A percentile compares a stretch with the other conserved stretches of the same genome.
These are phyloP conservation scores for Hyaloperonospora arabidopsidis DNA, from an alignment of 352 stramenopile species.

Conservation along the genomic window DNA sequence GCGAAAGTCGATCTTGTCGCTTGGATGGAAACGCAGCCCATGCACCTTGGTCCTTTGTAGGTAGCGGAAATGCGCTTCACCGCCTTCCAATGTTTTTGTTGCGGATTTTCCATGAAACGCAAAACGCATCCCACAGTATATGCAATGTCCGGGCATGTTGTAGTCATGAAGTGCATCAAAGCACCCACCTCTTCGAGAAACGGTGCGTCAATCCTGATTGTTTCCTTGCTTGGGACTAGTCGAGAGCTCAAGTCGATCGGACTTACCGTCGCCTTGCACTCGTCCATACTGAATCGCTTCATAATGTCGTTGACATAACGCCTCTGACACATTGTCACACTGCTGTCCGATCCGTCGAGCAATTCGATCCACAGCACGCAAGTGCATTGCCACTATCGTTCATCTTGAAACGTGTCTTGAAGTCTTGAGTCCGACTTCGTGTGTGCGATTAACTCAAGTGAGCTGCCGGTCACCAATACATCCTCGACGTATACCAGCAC, in stretches of 20 bases:
- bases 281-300: constrained; percentile 20
- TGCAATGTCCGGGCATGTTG: too few relatives aligned
- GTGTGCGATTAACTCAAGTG: constrained; percentile 6
- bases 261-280: constrained; percentile 10
- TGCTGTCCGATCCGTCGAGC: constrained; percentile 8
- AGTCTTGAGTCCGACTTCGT: constrained; percentile 8
- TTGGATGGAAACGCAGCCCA: constrained; percentile 5
- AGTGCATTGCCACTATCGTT: constrained; percentile 19
- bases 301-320: constrained; percentile 5
- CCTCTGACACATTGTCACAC: constrained; percentile 11
- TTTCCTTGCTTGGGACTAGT: constrained; percentile 2
- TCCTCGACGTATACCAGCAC: constrained; percentile 5
- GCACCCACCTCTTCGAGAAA: constrained; percentile 16
- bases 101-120: constrained; percentile 19
- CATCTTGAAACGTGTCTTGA: constrained; percentile 21
- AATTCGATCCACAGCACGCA: constrained; percentile 18
- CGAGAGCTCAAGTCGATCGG: constrained; percentile 5
- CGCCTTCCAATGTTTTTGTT: constrained; percentile 13
- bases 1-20: not conserved
- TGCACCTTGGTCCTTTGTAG: constrained; percentile 12
- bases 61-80: constrained; percentile 7
- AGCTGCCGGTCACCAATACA: constrained; percentile 13
- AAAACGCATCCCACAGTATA: too few relatives aligned
- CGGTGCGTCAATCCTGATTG: constrained; percentile 9
- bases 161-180: constrained; percentile 18